Evolutionary conservation across 2,329 filamentous ascomycete genomes (phyloP).

Genomic region (Decorospora gaudefroyi): DNA sequence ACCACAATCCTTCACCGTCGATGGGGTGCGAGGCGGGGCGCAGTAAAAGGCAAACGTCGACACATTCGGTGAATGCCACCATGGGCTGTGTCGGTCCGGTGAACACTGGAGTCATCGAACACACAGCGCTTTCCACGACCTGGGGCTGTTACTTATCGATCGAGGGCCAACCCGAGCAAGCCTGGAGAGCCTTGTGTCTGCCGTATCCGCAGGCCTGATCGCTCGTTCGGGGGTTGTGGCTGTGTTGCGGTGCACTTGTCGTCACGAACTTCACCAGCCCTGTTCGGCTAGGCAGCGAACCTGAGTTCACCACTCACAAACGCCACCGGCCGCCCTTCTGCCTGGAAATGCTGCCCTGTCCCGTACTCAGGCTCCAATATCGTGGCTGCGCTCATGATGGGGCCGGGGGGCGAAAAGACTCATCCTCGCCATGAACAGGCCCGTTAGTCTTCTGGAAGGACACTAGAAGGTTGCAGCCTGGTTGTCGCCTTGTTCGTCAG

Average conservation of each 20-base stretch:
- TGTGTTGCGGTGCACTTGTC: slow-evolving; percentile 27
- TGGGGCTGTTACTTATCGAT: slow-evolving; percentile 36
- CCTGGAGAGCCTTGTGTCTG: slow-evolving; percentile 18
- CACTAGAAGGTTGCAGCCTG: slow-evolving; percentile 39
- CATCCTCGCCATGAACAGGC: slow-evolving; percentile 28
- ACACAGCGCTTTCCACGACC: slow-evolving; percentile 27
- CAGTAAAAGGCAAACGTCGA: slow-evolving; percentile 24
- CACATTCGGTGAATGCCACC: slow-evolving; percentile 22
- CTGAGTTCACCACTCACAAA: slow-evolving; percentile 27
- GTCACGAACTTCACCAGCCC: slow-evolving; percentile 27
- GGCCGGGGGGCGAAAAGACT: slow-evolving; percentile 38
- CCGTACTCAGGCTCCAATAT: slow-evolving; percentile 24
- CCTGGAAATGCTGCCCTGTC: slow-evolving; percentile 31
- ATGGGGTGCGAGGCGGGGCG: too few relatives aligned
- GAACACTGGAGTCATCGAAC: slow-evolving; percentile 28
- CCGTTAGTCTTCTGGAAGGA: slow-evolving; percentile 26
- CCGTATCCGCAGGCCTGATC: too few relatives aligned
- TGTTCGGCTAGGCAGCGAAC: slow-evolving; percentile 43
- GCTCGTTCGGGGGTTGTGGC: slow-evolving; percentile 33
- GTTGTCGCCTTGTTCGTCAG: slow-evolving; percentile 33
- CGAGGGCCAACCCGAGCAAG: slow-evolving; percentile 12
- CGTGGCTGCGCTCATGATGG: slow-evolving; percentile 34
- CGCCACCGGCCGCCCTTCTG: slow-evolving; percentile 29
- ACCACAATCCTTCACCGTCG: too few relatives aligned
- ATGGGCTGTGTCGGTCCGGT: slow-evolving; percentile 41